Percentiles rank a stretch among this genome's conserved stretches.
phyloP scores from a whole-genome alignment of 352 stramenopile genomes.

The Globisporangium takayamanum region DNA sequence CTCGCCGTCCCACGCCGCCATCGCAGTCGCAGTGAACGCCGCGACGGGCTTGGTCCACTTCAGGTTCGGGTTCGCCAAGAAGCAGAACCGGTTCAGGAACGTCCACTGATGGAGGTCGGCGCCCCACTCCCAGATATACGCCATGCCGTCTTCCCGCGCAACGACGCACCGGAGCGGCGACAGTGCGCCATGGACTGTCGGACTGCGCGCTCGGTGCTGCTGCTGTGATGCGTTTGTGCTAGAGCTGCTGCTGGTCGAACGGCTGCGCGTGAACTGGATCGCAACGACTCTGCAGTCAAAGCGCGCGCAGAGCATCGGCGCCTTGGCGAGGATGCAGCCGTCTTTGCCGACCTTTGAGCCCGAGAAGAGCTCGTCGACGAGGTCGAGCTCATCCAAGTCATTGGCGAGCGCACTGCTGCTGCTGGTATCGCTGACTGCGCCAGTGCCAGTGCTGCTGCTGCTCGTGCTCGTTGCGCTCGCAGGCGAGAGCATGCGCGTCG shows the following conservation, averaged over 20 bases:
- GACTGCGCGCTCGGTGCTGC: no score
- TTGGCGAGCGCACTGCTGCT: not conserved
- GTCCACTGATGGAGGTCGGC: constrained; percentile 72
- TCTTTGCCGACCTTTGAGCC: constrained; percentile 47
- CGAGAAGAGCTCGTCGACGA: constrained; percentile 69
- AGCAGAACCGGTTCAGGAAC: constrained; percentile 78
- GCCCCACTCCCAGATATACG: constrained; percentile 83
- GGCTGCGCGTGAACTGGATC: constrained; percentile 47
- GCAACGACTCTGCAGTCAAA: constrained; percentile 68
- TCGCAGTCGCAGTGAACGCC: constrained; percentile 44
- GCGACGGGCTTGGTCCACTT: constrained; percentile 68
- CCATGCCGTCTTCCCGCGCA: constrained; percentile 69
- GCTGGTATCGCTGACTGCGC: not conserved
- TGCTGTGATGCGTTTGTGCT: no score
- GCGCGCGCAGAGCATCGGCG: constrained; percentile 59
- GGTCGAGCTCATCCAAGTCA: no score
- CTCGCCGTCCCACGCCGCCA: constrained; percentile 29
- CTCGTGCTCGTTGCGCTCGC: constrained; percentile 22
- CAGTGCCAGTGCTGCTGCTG: constrained; percentile 2
- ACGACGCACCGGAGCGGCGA: constrained; percentile 62
- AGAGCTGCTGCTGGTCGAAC: no score
- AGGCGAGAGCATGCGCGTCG: constrained; percentile 7
- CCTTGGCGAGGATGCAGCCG: constrained; percentile 50
- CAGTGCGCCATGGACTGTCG: not conserved
- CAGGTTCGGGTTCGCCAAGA: constrained; percentile 78